These are phyloP conservation scores for Aspergillus sp. DNA, from an alignment of 2,329 filamentous ascomycete species.

Conservation along the genomic window DNA sequence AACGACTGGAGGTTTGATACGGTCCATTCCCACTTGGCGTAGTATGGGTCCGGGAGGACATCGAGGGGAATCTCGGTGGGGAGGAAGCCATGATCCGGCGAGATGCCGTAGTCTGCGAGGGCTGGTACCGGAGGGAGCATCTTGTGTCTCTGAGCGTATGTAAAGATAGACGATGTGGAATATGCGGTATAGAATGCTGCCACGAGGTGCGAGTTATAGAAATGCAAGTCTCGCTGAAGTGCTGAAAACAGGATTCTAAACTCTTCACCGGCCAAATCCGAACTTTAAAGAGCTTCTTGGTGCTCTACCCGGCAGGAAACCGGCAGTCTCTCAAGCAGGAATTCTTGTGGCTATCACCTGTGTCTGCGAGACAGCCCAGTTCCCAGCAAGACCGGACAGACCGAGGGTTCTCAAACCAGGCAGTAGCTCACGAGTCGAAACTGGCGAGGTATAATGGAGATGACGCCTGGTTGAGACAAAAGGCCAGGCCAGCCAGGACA, in stretches of 20 bases:
- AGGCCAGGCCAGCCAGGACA: not conserved
- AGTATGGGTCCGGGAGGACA: slow-evolving; percentile 82
- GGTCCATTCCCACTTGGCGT: slow-evolving; percentile 90
- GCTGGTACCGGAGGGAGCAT: slow-evolving; percentile 49
- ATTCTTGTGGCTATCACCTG: no score
- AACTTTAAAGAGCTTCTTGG: no score
- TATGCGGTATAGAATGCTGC: not conserved
- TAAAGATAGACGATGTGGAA: not conserved
- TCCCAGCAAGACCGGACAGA: no score
- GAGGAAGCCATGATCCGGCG: slow-evolving; percentile 74
- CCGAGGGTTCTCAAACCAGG: no score
- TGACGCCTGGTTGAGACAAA: not conserved
- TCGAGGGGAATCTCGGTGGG: slow-evolving; percentile 77
- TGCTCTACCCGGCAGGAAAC: no score
- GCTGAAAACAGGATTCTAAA: no score
- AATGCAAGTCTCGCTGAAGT: no score
- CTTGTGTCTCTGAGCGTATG: not conserved
- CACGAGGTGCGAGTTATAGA: not conserved
- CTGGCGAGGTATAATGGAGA: not conserved
- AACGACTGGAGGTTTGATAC: slow-evolving; percentile 82
- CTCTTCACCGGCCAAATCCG: no score
- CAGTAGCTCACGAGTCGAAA: no score
- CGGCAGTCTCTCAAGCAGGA: no score
- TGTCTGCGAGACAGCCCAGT: no score
- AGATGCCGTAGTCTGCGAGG: slow-evolving; percentile 71